A percentile compares a stretch with the other conserved stretches of the same genome.
phyloP scores from a whole-genome alignment of 2,329 filamentous ascomycete species.

The Cladosporium oxysporum region DNA sequence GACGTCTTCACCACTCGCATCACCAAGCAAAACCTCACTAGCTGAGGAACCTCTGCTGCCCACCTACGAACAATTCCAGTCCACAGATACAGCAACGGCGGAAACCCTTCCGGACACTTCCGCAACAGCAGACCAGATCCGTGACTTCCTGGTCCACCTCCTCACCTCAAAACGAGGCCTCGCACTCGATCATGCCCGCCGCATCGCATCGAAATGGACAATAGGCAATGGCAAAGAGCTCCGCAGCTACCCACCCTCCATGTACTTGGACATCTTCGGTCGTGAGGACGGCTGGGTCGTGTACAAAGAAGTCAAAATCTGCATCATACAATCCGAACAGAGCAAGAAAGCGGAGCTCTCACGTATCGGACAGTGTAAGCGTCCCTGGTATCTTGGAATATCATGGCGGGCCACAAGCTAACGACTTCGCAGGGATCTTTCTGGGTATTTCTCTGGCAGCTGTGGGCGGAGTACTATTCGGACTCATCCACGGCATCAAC shows the following conservation, averaged over 20 bases:
- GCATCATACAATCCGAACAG: neutral
- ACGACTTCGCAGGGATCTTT: neutral
- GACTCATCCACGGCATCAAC: neutral
- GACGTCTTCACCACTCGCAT: neutral
- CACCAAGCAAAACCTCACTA: neutral
- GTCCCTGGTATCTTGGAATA: neutral
- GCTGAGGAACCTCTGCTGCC: neutral
- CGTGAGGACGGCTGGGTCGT: constrained; percentile 25
- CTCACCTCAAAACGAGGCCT: constrained; percentile 11
- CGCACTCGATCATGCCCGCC: constrained; percentile 17
- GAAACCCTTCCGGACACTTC: neutral
- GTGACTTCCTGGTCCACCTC: constrained; percentile 21
- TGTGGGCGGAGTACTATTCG: neutral
- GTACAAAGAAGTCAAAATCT: constrained; percentile 21
- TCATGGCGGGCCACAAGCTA: neutral
- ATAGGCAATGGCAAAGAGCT: constrained; percentile 25
- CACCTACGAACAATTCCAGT: constrained; percentile 3
- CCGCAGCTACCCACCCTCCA: constrained; percentile 15
- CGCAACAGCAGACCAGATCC: constrained; percentile 24
- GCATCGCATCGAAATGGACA: constrained; percentile 24
- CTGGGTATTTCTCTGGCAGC: neutral
- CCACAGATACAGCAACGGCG: neutral
- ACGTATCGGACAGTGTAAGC: neutral
- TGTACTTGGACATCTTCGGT: constrained; percentile 26
- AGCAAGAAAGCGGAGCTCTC: neutral